Conservation (phyloP, 495 filamentous ascomycete genomes). For the Daldinia concentrica region DNA sequence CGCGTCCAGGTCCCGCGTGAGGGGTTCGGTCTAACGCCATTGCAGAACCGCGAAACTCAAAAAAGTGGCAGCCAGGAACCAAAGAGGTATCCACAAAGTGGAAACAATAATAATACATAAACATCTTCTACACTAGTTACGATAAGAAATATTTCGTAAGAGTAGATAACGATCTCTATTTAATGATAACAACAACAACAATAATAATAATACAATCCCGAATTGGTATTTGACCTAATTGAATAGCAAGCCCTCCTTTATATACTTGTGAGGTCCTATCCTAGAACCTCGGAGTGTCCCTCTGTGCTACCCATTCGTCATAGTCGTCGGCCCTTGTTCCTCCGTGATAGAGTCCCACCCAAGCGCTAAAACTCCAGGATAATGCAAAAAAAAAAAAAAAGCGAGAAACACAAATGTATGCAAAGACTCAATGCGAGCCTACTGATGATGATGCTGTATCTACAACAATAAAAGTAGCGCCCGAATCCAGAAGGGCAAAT, state of each 20-base stretch:
- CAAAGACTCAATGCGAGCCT: constrained; percentile 20
- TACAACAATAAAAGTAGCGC: constrained; percentile 25
- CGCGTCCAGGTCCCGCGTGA: constrained; percentile 37
- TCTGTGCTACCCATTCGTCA: constrained; percentile 30
- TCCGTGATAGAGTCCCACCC: constrained; percentile 38
- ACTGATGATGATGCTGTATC: constrained; percentile 20
- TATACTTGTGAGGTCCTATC: constrained; percentile 15
- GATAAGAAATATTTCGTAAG: constrained; percentile 1
- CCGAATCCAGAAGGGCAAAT: constrained; percentile 23
- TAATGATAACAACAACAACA: background rate
- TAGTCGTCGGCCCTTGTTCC: constrained; percentile 38
- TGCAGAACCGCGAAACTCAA: constrained; percentile 36
- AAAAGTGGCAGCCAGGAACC: constrained; percentile 23
- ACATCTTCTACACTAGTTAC: background rate
- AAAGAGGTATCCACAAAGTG: background rate
- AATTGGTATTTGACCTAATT: constrained; percentile 1
- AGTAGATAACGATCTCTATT: background rate
- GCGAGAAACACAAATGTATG: constrained; percentile 15
- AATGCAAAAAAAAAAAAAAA: constrained; percentile 41
- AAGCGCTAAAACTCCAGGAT: constrained; percentile 44
- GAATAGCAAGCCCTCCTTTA: constrained; percentile 7
- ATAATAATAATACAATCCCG: background rate
- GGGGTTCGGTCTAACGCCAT: constrained; percentile 32
- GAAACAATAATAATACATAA: constrained; percentile 13
- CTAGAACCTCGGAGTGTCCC: constrained; percentile 16